Percentiles rank a stretch among this genome's conserved stretches.
Conservation (phyloP, 2,329 filamentous ascomycete species). For the Conoideocrella luteorostrata region DNA sequence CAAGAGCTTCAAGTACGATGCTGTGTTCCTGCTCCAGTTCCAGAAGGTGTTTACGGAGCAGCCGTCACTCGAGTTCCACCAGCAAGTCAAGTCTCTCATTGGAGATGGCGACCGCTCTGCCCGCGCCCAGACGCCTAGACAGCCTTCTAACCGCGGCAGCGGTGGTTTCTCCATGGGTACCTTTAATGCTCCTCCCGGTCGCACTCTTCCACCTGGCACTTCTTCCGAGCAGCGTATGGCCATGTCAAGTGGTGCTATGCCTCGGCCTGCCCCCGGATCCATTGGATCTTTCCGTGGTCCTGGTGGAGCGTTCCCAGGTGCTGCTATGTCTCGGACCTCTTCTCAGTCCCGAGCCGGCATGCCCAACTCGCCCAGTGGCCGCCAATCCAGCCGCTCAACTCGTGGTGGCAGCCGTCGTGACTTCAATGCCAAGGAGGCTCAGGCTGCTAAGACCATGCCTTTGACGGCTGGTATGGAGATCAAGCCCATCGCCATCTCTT, state of each 20-base stretch:
- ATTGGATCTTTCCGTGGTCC: conserved; percentile 33
- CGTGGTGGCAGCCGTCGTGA: conserved; percentile 61
- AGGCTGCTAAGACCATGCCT: conserved; percentile 82
- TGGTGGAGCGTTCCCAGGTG: conserved; percentile 55
- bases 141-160: conserved; percentile 46
- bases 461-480: conserved; percentile 78
- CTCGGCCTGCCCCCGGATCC: conserved; percentile 37
- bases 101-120: conserved; percentile 67
- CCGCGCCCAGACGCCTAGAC: conserved; percentile 49
- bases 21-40: conserved; percentile 93
- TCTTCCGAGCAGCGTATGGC: conserved; percentile 72
- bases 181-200: conserved; percentile 48
- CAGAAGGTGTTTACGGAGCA: conserved; percentile 95
- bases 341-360: conserved; percentile 53
- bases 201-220: conserved; percentile 66
- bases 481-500: conserved; percentile 66
- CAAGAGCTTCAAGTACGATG: conserved; percentile 88
- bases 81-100: conserved; percentile 79
- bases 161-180: conserved; percentile 60
- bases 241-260: conserved; percentile 48
- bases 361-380: conserved; percentile 59
- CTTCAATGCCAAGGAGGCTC: conserved; percentile 55
- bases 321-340: conserved; percentile 59
- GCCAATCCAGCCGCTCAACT: conserved; percentile 56
- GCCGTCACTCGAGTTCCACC: conserved; percentile 87